These are phyloP conservation scores for Penicillium soppii DNA, from an alignment of 495 filamentous ascomycete species.

Conservation along the genomic window DNA sequence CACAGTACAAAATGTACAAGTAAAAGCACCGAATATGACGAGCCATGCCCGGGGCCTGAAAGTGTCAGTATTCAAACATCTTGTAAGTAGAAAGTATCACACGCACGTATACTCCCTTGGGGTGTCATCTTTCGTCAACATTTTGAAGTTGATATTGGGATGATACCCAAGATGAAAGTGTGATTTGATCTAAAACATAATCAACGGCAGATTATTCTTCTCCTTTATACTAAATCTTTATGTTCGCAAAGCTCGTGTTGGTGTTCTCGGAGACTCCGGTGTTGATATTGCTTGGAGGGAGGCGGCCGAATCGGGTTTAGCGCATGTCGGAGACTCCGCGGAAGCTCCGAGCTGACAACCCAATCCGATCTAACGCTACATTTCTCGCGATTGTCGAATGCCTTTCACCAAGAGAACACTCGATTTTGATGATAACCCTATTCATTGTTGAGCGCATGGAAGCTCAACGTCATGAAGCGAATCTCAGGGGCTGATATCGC, in stretches of 20 bases:
- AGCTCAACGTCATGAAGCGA: conserved; percentile 29
- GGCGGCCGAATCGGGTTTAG: background rate
- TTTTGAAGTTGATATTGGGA: background rate
- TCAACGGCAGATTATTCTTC: background rate
- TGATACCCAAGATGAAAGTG: background rate
- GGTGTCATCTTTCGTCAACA: background rate
- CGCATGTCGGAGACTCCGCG: conserved; percentile 25
- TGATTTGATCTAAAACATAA: background rate
- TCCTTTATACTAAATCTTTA: background rate
- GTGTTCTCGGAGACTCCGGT: conserved; percentile 1
- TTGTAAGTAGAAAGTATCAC: background rate
- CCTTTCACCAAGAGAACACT: too few species aligned
- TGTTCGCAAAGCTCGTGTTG: background rate
- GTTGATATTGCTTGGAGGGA: background rate
- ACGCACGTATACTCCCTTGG: conserved; percentile 28
- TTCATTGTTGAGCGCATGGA: too few species aligned
- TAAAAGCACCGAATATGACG: conserved; percentile 28
- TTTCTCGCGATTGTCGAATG: too few species aligned
- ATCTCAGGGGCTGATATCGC: background rate
- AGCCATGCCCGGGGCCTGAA: conserved; percentile 24
- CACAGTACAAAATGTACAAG: conserved; percentile 48
- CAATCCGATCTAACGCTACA: too few species aligned
- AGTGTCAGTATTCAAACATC: background rate
- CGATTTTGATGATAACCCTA: too few species aligned
- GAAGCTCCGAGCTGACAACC: conserved; percentile 20